phyloP scores from a whole-genome alignment of 768 basidiomycete genomes.

The Suillus alpinus region DNA sequence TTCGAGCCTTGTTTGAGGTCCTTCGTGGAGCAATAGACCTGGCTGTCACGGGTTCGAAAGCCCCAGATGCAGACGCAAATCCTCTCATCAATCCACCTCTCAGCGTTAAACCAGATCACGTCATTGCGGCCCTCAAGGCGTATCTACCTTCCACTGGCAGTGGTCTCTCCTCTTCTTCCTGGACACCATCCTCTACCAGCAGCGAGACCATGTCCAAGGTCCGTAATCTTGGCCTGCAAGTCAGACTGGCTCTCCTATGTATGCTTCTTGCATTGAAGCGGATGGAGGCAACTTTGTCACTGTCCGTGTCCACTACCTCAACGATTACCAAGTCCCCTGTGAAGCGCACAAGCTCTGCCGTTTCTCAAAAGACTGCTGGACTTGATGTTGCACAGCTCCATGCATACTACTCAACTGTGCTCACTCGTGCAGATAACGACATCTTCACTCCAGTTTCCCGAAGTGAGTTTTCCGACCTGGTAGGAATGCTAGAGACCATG shows the following conservation, averaged over 20 bases:
- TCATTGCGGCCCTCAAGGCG: constrained; percentile 73
- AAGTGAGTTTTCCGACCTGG: constrained; percentile 73
- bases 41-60: constrained; percentile 38
- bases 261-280: constrained; percentile 65
- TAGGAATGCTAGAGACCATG: constrained; percentile 69
- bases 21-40: constrained; percentile 77
- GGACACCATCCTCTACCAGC: constrained; percentile 27
- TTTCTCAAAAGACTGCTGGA: constrained; percentile 25
- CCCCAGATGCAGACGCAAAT: constrained; percentile 15
- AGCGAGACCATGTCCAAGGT: constrained; percentile 70
- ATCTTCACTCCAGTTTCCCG: constrained; percentile 65
- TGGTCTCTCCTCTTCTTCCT: constrained; percentile 15
- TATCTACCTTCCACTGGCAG: constrained; percentile 46
- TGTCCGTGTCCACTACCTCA: constrained; percentile 38
- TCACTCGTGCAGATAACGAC: constrained; percentile 53
- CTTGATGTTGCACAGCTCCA: constrained; percentile 65
- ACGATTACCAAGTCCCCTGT: constrained; percentile 41
- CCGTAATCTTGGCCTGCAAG: constrained; percentile 68
- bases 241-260: constrained; percentile 64
- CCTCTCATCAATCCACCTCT: constrained; percentile 35
- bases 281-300: constrained; percentile 51
- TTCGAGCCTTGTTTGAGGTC: constrained; percentile 77
- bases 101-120: constrained; percentile 60
- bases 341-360: constrained; percentile 47
- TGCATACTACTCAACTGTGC: constrained; percentile 56